Evolutionary conservation across 805 yeast species (phyloP), one percentile per base, ranked within the genome.

Genomic region (Diddensiella santjacobensis): DNA sequence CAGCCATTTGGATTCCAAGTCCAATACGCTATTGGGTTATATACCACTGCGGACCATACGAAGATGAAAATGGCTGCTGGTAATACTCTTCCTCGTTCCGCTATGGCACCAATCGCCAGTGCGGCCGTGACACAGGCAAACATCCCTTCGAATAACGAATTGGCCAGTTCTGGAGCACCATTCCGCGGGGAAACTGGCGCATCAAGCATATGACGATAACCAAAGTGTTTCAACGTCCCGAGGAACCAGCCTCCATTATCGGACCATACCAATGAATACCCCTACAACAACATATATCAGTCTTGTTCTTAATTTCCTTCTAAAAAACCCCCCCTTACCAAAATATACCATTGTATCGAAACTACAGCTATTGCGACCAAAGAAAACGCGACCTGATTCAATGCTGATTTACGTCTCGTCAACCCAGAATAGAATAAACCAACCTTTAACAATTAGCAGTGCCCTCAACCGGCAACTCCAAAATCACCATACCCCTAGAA

Each of bases 11-110:
- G 72, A 60, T 82, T 82, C 89, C 89, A 83, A 36, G 82, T 77
- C 87, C 87, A 83, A 70, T 72, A 77, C 23, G 87, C 87, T 60
- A 76, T 73, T 26, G 88, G 87, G 59, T 84, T 80, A 70, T 83
- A 83, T 18, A 83, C 88, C 18, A 83, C 74, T 2, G 87, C 81
- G 64, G 82, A 74, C 87, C 87, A 83, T 45, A 75, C 64, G 59
- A 80, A 78, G 49, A 82, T 65, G 66, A 83, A 83, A 37, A 82
- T 74, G 77, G 81, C 75, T 78, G 81, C 79, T 49, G 88, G 87
- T 3, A 81, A 78, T 52, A 82, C 74, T 56, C 86, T 69, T 15
- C 87, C 89, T 60, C 89, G 72, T 60, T 82, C 87, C 56, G 84
- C 78, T 5, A 84, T 82, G 53, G 84, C 85, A 55, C 87, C 87